Conservation (phyloP, 208 protist genomes). For the Naegleria fowleri region DNA sequence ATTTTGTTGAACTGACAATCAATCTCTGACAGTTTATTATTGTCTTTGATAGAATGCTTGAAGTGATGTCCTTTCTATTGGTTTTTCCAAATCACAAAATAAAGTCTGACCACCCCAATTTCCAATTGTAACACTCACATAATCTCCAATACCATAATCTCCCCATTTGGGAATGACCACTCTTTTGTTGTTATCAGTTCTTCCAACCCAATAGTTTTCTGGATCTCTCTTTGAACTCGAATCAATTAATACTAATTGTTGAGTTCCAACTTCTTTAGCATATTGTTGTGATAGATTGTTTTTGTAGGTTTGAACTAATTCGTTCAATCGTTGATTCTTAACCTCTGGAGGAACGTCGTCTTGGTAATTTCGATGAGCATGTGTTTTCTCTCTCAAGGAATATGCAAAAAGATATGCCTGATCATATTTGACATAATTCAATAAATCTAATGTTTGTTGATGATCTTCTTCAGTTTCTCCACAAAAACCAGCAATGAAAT, state of each 20-base stretch:
- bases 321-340: constrained; percentile 44
- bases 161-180: constrained; percentile 37
- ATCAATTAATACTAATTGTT: constrained; percentile 52
- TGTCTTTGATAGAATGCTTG: not conserved
- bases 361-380: constrained; percentile 48
- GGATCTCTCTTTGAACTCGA: constrained; percentile 35
- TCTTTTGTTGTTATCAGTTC: constrained; percentile 53
- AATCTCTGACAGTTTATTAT: no score
- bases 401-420: constrained; percentile 62
- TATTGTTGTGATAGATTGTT: constrained; percentile 29
- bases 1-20: no score
- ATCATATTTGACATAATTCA: constrained; percentile 34
- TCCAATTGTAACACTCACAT: not conserved
- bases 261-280: constrained; percentile 41
- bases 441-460: constrained; percentile 30
- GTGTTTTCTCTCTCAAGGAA: constrained; percentile 58
- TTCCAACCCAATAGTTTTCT: constrained; percentile 39
- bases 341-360: constrained; percentile 53
- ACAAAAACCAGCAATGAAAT: constrained; percentile 67
- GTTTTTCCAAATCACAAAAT: not conserved
- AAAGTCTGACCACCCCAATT: not conserved
- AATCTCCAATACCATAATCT: not conserved
- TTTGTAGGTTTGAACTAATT: constrained; percentile 49
- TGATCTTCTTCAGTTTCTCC: constrained; percentile 56
- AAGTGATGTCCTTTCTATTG: not conserved